Evolutionary conservation across 805 yeast genomes (phyloP).

Genomic region (Yarrowia porcina): DNA sequence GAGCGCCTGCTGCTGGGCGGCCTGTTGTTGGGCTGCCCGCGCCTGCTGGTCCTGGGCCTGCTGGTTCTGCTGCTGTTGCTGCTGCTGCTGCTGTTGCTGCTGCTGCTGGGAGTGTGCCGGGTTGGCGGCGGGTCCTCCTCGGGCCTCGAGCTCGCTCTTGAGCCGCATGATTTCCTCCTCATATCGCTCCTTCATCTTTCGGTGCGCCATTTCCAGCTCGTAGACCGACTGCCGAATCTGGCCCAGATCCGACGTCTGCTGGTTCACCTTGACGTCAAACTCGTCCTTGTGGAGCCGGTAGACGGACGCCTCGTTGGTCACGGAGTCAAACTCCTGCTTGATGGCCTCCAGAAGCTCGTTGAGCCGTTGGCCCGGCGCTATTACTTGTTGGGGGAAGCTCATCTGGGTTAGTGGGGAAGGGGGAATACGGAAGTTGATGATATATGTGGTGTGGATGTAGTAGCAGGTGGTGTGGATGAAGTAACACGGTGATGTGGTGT

Average conservation of each 20-base stretch:
- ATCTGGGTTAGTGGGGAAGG: constrained; percentile 6
- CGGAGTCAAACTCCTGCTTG: constrained; percentile 83
- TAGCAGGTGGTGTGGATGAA: too few relatives aligned
- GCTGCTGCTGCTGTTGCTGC: constrained; percentile 29
- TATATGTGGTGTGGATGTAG: too few relatives aligned
- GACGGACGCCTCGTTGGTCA: constrained; percentile 78
- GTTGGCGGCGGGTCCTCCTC: constrained; percentile 58
- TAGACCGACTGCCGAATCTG: constrained; percentile 91
- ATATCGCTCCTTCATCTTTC: constrained; percentile 91
- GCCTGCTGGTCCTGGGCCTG: constrained; percentile 38
- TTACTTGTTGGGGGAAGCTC: constrained; percentile 26
- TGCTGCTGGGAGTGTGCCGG: constrained; percentile 39
- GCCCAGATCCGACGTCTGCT: constrained; percentile 89
- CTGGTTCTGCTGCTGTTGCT: constrained; percentile 29
- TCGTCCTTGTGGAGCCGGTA: constrained; percentile 90
- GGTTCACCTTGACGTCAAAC: constrained; percentile 67
- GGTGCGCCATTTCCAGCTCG: constrained; percentile 90
- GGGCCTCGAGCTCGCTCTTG: constrained; percentile 78
- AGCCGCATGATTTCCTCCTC: constrained; percentile 87
- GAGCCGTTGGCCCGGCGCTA: constrained; percentile 41
- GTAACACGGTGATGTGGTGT: too few relatives aligned
- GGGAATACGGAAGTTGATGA: too few relatives aligned
- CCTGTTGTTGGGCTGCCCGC: constrained; percentile 36
- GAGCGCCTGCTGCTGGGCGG: constrained; percentile 35
- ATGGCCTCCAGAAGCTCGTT: constrained; percentile 87